Conservation (phyloP, 805 yeast species). For the Starmerella floricola region DNA sequence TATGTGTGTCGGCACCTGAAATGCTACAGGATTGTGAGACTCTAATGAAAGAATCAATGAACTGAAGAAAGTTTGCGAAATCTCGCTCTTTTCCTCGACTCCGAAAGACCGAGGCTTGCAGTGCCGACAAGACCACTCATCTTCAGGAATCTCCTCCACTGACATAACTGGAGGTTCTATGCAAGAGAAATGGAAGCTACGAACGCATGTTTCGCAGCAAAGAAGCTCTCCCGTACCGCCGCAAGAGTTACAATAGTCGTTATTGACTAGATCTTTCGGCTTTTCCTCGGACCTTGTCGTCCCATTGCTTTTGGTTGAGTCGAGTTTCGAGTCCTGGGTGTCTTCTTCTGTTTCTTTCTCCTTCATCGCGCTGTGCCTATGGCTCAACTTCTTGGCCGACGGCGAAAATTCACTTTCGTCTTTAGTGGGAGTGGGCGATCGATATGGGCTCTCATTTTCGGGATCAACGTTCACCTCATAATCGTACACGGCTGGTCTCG, state of each 20-base stretch:
- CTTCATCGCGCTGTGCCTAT: too few species aligned
- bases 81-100: neutral
- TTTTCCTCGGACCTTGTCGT: neutral
- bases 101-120: slow-evolving; percentile 33
- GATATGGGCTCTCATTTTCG: neutral
- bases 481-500: slow-evolving; percentile 2
- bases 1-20: slow-evolving; percentile 53
- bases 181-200: slow-evolving; percentile 83
- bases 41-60: slow-evolving; percentile 49
- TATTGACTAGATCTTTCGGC: slow-evolving; percentile 37
- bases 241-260: slow-evolving; percentile 85
- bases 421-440: too few species aligned
- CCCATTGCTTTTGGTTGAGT: neutral
- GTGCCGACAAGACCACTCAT: slow-evolving; percentile 80
- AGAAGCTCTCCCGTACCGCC: slow-evolving; percentile 79
- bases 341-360: too few species aligned
- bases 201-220: slow-evolving; percentile 90
- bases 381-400: too few species aligned
- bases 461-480: neutral
- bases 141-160: slow-evolving; percentile 42
- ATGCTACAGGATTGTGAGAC: slow-evolving; percentile 52
- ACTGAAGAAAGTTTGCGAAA: slow-evolving; percentile 35
- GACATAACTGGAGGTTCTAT: slow-evolving; percentile 77
- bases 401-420: too few species aligned
- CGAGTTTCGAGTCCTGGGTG: neutral